These are phyloP conservation scores for Penicillium lagena DNA, from an alignment of 495 filamentous ascomycete genomes.

Conservation along the genomic window DNA sequence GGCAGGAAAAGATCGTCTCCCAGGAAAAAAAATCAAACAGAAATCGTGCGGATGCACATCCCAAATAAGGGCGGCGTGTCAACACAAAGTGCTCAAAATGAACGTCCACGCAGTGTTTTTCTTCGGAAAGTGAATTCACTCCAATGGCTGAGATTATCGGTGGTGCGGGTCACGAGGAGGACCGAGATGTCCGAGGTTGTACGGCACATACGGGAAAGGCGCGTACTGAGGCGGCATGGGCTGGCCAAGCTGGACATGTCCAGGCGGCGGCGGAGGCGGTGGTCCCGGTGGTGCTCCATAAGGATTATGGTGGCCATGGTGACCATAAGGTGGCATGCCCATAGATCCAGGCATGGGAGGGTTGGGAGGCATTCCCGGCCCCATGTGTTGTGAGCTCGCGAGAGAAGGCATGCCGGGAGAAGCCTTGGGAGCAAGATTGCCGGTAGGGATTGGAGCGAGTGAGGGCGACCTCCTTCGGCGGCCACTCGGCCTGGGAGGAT, in stretches of 20 bases:
- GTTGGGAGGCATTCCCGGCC: constrained; percentile 11
- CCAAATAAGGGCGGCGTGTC: too few species aligned
- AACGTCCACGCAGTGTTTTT: too few species aligned
- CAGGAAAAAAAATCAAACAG: too few species aligned
- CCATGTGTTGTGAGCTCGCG: constrained; percentile 10
- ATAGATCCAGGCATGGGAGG: neutral
- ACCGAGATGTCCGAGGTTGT: constrained; percentile 6
- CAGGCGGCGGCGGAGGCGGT: constrained; percentile 9
- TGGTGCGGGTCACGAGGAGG: constrained; percentile 5
- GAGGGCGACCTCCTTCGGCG: constrained; percentile 17
- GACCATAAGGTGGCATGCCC: too few species aligned
- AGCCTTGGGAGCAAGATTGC: constrained; percentile 22
- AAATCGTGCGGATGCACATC: too few species aligned
- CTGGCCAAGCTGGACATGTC: constrained; percentile 11
- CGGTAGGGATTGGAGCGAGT: constrained; percentile 11
- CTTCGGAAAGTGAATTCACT: neutral
- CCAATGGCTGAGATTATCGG: neutral
- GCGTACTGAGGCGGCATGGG: constrained; percentile 19
- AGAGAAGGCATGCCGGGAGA: constrained; percentile 12
- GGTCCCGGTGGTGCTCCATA: neutral
- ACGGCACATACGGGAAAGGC: constrained; percentile 18
- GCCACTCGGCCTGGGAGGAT: constrained; percentile 19
- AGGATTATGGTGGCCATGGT: constrained; percentile 7
- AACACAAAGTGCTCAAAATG: too few species aligned
- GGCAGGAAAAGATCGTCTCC: too few species aligned